These are phyloP conservation scores for Achaetomium macrosporum DNA, from an alignment of 2,329 filamentous ascomycete genomes.

Conservation along the genomic window DNA sequence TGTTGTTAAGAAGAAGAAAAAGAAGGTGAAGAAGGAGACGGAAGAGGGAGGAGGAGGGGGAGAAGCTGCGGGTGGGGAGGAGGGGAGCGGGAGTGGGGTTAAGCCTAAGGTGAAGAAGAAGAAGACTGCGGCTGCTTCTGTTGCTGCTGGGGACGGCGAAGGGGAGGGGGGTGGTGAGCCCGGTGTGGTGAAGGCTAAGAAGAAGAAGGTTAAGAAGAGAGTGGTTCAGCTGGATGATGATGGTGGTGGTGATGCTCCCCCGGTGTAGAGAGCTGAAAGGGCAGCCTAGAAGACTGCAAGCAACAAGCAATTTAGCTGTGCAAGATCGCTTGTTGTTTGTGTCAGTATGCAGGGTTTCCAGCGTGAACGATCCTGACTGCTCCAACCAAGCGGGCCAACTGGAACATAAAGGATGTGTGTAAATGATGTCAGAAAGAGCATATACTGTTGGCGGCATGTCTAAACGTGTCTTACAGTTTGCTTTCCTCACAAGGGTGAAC, in stretches of 20 bases:
- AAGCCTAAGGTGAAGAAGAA: constrained; percentile 30
- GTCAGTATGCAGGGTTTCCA: no score
- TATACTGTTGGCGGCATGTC: no score
- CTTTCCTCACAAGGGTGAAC: no score
- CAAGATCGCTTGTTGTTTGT: background rate
- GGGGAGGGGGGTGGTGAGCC: constrained; percentile 3
- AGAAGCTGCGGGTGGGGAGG: constrained; percentile 19
- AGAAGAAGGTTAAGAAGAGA: constrained; percentile 24
- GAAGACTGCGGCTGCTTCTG: constrained; percentile 8
- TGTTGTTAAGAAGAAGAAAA: constrained; percentile 58
- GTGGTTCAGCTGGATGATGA: constrained; percentile 25
- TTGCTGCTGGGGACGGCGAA: constrained; percentile 1
- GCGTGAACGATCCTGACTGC: no score
- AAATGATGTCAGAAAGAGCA: no score
- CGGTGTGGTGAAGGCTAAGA: constrained; percentile 24
- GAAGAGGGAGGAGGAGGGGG: background rate
- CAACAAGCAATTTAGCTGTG: background rate
- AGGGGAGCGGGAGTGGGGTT: constrained; percentile 27
- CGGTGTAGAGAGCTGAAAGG: background rate
- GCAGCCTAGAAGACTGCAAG: background rate
- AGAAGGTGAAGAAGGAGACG: background rate
- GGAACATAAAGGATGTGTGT: no score
- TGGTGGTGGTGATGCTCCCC: constrained; percentile 2
- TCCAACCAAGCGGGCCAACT: no score
- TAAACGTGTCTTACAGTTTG: no score